These are phyloP conservation scores for Xylaria polymorpha DNA, from an alignment of 2,329 filamentous ascomycete species.

Conservation along the genomic window DNA sequence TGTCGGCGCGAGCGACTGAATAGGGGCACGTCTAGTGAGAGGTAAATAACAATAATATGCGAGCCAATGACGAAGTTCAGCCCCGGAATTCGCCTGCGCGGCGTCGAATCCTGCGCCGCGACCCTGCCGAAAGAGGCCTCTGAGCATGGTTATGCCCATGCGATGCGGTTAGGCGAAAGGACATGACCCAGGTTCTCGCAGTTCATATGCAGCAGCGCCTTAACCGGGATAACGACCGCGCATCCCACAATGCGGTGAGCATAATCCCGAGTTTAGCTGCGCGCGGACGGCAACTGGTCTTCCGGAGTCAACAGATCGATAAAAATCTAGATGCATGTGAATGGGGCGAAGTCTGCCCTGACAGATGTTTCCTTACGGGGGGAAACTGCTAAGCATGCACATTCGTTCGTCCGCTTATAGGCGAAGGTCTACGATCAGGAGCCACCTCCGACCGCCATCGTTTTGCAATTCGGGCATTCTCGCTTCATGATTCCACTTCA, in stretches of 20 bases:
- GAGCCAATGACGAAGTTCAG: conserved; percentile 72
- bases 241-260: conserved; percentile 67
- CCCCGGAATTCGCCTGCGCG: conserved; percentile 69
- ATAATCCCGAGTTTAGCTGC: conserved; percentile 67
- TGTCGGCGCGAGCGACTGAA: conserved; percentile 61
- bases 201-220: conserved; percentile 69
- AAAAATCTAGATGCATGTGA: conserved; percentile 52
- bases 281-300: conserved; percentile 76
- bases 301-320: conserved; percentile 67
- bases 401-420: conserved; percentile 22
- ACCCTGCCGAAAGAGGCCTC: conserved; percentile 71
- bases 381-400: neutral
- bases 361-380: conserved; percentile 60
- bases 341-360: conserved; percentile 67
- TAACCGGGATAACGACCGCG: conserved; percentile 69
- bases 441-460: conserved; percentile 14
- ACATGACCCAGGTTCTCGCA: conserved; percentile 82
- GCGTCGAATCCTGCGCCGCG: conserved; percentile 71
- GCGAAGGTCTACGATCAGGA: conserved; percentile 20
- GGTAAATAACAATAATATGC: conserved; percentile 69
- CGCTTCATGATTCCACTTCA: neutral
- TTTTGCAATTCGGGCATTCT: conserved; percentile 15
- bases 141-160: conserved; percentile 78
- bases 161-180: conserved; percentile 74
- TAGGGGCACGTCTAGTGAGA: conserved; percentile 73